Evolutionary conservation across 2,329 filamentous ascomycete genomes (phyloP).

Genomic region (Monosporascus sp.): DNA sequence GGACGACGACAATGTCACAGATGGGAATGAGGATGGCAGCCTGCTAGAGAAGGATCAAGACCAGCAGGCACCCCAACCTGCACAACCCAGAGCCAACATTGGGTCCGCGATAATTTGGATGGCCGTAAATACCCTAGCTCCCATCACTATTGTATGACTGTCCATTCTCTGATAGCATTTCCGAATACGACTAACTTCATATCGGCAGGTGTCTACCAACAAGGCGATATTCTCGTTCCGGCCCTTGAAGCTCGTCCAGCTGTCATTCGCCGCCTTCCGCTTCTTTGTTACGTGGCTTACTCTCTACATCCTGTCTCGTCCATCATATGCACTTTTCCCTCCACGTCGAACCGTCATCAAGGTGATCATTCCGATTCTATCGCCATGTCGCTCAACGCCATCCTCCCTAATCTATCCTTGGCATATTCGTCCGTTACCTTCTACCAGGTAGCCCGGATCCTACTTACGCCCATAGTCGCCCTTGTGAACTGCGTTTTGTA

Average conservation of each 20-base stretch:
- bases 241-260: constrained; percentile 54
- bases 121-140: constrained; percentile 55
- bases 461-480: constrained; percentile 61
- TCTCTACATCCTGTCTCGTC: constrained; percentile 55
- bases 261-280: constrained; percentile 63
- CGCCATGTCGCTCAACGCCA: constrained; percentile 64
- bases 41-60: constrained; percentile 28
- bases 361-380: constrained; percentile 58
- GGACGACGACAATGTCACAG: constrained; percentile 27
- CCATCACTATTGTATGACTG: constrained; percentile 53
- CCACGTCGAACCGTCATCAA: constrained; percentile 49
- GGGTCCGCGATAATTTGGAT: constrained; percentile 48
- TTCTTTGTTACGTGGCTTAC: constrained; percentile 61
- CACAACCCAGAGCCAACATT: constrained; percentile 29
- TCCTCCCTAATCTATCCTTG: constrained; percentile 62
- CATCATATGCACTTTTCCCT: constrained; percentile 52
- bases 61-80: constrained; percentile 25
- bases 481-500: constrained; percentile 61
- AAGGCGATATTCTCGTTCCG: constrained; percentile 64
- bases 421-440: constrained; percentile 64
- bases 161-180: not conserved
- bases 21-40: constrained; percentile 36
- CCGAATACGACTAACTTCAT: constrained; percentile 6
- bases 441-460: constrained; percentile 63
- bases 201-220: constrained; percentile 60